These are phyloP conservation scores for Xylariaceae sp. DNA, from an alignment of 2,329 filamentous ascomycete species.

Conservation along the genomic window DNA sequence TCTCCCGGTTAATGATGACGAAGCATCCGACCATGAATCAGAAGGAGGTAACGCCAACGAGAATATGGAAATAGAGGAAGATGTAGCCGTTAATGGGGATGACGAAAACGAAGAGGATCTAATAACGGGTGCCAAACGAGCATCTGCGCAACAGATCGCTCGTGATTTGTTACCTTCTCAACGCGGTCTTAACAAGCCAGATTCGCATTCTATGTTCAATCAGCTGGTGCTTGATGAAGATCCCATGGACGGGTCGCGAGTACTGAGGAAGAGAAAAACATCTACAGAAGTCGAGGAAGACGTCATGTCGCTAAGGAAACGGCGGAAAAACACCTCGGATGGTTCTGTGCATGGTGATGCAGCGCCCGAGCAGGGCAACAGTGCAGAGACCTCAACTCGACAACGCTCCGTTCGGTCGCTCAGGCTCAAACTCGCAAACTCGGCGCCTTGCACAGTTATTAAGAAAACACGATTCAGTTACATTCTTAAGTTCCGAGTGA, in stretches of 20 bases:
- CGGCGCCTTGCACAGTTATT: slow-evolving; percentile 39
- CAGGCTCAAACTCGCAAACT: slow-evolving; percentile 45
- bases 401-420: slow-evolving; percentile 53
- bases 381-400: slow-evolving; percentile 31
- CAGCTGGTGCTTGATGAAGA: slow-evolving; percentile 67
- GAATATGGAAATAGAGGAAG: slow-evolving; percentile 26
- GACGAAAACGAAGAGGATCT: slow-evolving; percentile 27
- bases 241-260: slow-evolving; percentile 68
- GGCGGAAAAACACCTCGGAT: slow-evolving; percentile 45
- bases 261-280: slow-evolving; percentile 78
- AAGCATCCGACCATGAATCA: slow-evolving; percentile 30
- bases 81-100: slow-evolving; percentile 23
- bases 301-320: slow-evolving; percentile 47
- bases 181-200: slow-evolving; percentile 57
- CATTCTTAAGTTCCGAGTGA: slow-evolving; percentile 54
- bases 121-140: slow-evolving; percentile 42
- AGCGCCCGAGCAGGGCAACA: slow-evolving; percentile 33
- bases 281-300: slow-evolving; percentile 60
- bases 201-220: slow-evolving; percentile 74
- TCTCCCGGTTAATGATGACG: slow-evolving; percentile 24
- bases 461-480: slow-evolving; percentile 40
- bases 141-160: slow-evolving; percentile 60
- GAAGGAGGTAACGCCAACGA: slow-evolving; percentile 26
- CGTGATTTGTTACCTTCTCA: slow-evolving; percentile 67
- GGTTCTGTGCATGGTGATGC: slow-evolving; percentile 34